These are phyloP conservation scores for Endotrypanum monterogeii DNA, from an alignment of 208 protist species.

Conservation along the genomic window DNA sequence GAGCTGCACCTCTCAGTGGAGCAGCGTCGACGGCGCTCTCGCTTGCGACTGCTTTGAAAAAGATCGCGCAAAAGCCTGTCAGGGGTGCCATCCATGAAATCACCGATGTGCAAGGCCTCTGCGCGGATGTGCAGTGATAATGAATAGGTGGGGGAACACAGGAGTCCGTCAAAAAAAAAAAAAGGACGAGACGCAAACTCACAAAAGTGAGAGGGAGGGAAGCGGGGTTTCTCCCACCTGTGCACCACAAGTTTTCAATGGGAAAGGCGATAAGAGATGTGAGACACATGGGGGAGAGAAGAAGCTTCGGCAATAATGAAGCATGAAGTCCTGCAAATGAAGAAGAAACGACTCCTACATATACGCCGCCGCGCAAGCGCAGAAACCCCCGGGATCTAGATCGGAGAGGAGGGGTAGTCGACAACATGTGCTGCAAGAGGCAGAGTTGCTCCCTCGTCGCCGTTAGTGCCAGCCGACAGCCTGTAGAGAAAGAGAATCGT, in stretches of 20 bases:
- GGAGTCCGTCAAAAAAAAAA: not conserved
- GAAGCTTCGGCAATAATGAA: not conserved
- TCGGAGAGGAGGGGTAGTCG: not conserved
- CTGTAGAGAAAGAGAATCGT: not conserved
- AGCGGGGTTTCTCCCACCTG: not conserved
- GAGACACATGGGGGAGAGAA: not conserved
- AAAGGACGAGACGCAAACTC: not conserved
- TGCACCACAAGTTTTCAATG: too few relatives aligned
- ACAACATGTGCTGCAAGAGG: not conserved
- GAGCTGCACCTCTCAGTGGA: conserved; percentile 10
- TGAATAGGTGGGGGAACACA: not conserved
- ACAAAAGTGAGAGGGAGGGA: not conserved
- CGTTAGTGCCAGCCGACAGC: not conserved
- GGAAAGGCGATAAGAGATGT: not conserved
- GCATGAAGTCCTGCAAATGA: not conserved
- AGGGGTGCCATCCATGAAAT: conserved; percentile 6
- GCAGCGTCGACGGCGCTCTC: conserved; percentile 21
- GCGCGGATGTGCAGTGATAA: not conserved
- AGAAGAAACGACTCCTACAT: not conserved
- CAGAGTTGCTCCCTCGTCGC: not conserved
- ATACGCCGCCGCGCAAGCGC: not conserved
- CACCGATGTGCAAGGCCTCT: not conserved
- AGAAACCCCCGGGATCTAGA: not conserved
- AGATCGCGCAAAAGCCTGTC: conserved; percentile 18
- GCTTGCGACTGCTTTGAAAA: conserved; percentile 13